Percentiles rank a stretch among this genome's conserved stretches.
These are phyloP conservation scores for Pseudonectria foliicola DNA, from an alignment of 2,329 filamentous ascomycete species.

Conservation along the genomic window DNA sequence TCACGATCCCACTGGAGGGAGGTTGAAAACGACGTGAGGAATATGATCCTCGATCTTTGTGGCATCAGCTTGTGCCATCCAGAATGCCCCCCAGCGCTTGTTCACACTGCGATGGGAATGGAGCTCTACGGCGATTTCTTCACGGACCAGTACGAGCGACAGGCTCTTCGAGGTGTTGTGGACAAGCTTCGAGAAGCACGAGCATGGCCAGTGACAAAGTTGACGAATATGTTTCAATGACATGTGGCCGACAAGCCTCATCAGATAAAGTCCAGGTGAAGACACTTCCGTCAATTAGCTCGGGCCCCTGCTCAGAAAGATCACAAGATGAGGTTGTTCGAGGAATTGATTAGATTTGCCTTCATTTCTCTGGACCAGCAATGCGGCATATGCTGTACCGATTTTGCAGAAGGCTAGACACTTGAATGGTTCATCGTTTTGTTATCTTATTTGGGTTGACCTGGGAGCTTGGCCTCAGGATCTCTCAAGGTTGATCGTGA, in stretches of 20 bases:
- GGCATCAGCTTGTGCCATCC: conserved; percentile 34
- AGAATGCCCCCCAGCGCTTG: conserved; percentile 29
- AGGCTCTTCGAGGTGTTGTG: conserved; percentile 31
- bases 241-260: not conserved
- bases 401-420: no score
- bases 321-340: no score
- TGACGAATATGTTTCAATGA: conserved; percentile 30
- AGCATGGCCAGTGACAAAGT: conserved; percentile 32
- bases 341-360: no score
- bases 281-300: no score
- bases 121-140: conserved; percentile 37
- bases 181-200: conserved; percentile 38
- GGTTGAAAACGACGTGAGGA: conserved; percentile 31
- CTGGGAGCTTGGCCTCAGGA: no score
- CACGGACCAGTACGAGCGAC: conserved; percentile 31
- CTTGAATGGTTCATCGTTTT: no score
- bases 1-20: conserved; percentile 27
- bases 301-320: no score
- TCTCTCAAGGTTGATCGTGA: no score
- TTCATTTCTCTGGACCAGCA: no score
- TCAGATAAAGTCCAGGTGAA: no score
- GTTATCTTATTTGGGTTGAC: no score
- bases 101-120: conserved; percentile 33
- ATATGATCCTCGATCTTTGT: conserved; percentile 31
- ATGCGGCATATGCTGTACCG: no score